phyloP scores from a whole-genome alignment of 192 early-diverging fungal species.

The Kickxella alabastrina region DNA sequence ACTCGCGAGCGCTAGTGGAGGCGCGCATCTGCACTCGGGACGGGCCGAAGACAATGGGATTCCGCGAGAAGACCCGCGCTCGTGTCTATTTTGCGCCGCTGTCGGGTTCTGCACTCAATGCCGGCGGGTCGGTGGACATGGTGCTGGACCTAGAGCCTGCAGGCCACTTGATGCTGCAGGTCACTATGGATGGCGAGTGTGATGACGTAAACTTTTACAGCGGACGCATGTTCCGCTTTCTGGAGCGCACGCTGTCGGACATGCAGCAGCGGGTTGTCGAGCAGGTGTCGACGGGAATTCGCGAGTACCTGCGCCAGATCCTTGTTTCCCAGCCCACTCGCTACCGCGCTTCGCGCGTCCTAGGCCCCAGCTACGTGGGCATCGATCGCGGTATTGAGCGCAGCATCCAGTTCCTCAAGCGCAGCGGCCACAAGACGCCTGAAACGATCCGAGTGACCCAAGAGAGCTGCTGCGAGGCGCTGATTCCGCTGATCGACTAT shows the following conservation, averaged over 20 bases:
- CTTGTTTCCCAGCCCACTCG: conserved; percentile 51
- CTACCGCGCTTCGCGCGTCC: conserved; percentile 27
- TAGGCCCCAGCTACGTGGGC: conserved; percentile 9
- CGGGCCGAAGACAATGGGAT: conserved; percentile 44
- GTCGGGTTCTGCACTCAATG: conserved; percentile 24
- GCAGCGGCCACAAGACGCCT: conserved; percentile 28
- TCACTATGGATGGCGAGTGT: conserved; percentile 74
- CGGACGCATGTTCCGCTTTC: conserved; percentile 66
- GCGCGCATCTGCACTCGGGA: conserved; percentile 51
- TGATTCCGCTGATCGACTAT: conserved; percentile 70
- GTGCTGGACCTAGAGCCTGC: conserved; percentile 65
- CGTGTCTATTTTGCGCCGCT: conserved; percentile 59
- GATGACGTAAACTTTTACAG: conserved; percentile 83
- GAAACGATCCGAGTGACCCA: conserved; percentile 41
- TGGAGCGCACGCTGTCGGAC: conserved; percentile 67
- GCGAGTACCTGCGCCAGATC: conserved; percentile 62
- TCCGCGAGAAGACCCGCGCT: conserved; percentile 54
- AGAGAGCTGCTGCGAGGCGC: conserved; percentile 60
- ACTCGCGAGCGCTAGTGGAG: conserved; percentile 30
- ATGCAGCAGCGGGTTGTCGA: conserved; percentile 69
- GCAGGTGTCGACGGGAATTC: conserved; percentile 62
- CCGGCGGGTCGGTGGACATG: conserved; percentile 64
- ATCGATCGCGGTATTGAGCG: conserved; percentile 55
- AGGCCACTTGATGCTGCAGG: conserved; percentile 62
- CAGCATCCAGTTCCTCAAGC: conserved; percentile 53